Percentiles rank a stretch among this genome's conserved stretches.
phyloP scores from a whole-genome alignment of 768 basidiomycete species.

The Pholiota microspora region DNA sequence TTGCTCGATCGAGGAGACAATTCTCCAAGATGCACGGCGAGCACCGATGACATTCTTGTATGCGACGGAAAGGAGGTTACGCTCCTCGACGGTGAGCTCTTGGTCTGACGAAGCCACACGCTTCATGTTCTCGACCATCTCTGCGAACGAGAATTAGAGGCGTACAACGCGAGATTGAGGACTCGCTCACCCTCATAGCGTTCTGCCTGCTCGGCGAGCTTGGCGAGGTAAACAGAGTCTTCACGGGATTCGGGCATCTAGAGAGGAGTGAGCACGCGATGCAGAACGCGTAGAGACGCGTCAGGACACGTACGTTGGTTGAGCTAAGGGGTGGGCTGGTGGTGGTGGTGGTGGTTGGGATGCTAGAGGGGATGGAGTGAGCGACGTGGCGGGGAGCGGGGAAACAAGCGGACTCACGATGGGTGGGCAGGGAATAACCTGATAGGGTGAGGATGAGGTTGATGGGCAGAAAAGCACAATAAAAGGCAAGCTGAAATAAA shows the following conservation, averaged over 20 bases:
- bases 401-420: conserved; percentile 39
- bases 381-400: conserved; percentile 29
- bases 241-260: conserved; percentile 88
- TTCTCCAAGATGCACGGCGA: conserved; percentile 96
- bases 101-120: conserved; percentile 95
- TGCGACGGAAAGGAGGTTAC: conserved; percentile 95
- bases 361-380: conserved; percentile 32
- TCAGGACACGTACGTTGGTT: conserved; percentile 41
- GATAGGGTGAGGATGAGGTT: conserved; percentile 34
- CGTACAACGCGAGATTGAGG: conserved; percentile 10
- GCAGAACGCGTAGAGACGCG: conserved; percentile 32
- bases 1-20: conserved; percentile 97
- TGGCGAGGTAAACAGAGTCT: conserved; percentile 99
- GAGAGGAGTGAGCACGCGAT: conserved; percentile 33
- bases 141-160: conserved; percentile 33
- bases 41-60: conserved; percentile 99
- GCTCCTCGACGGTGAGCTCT: conserved; percentile 98
- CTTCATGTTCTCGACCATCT: conserved; percentile 99
- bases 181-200: conserved; percentile 84
- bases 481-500: conserved; percentile 60
- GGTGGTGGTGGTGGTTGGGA: conserved; percentile 9
- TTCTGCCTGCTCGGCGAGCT: conserved; percentile 99
- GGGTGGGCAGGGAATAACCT: conserved; percentile 37
- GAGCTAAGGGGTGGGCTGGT: conserved; percentile 22
- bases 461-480: conserved; percentile 48